A percentile compares a stretch with the other conserved stretches of the same genome.
These are phyloP conservation scores for Aspergillus arachidicola DNA, from an alignment of 2,329 filamentous ascomycete genomes.

Conservation along the genomic window DNA sequence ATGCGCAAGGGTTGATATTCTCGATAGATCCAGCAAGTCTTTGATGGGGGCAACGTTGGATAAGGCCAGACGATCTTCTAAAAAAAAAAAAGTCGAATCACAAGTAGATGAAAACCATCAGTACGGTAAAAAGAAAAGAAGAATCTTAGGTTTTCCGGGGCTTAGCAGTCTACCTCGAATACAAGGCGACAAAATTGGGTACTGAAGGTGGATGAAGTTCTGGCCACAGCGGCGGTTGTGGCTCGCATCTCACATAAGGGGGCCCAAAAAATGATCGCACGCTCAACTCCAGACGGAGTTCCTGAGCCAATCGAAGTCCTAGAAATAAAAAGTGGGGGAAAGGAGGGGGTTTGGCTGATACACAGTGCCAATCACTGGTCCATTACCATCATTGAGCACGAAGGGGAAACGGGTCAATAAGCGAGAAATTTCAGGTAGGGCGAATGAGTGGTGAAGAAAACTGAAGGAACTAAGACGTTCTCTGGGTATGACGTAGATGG, in stretches of 20 bases:
- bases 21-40: background rate
- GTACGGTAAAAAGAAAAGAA: background rate
- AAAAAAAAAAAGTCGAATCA: background rate
- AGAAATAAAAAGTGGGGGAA: constrained; percentile 17
- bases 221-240: constrained; percentile 7
- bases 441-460: constrained; percentile 21
- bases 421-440: constrained; percentile 16
- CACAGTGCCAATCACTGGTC: constrained; percentile 18
- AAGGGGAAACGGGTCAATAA: constrained; percentile 18
- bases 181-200: background rate
- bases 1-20: background rate
- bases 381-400: constrained; percentile 19
- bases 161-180: background rate
- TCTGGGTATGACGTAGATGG: constrained; percentile 32
- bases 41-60: background rate
- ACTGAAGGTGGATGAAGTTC: constrained; percentile 5
- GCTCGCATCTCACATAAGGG: constrained; percentile 10
- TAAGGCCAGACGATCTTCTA: background rate
- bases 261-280: constrained; percentile 6
- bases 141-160: background rate
- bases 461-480: constrained; percentile 31
- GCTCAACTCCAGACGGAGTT: constrained; percentile 12
- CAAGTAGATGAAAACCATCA: background rate
- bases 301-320: constrained; percentile 19
- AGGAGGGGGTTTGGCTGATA: constrained; percentile 19